A percentile compares a stretch with the other conserved stretches of the same genome.
phyloP scores from a whole-genome alignment of 805 yeast species.

The Saturnispora mendoncae region DNA sequence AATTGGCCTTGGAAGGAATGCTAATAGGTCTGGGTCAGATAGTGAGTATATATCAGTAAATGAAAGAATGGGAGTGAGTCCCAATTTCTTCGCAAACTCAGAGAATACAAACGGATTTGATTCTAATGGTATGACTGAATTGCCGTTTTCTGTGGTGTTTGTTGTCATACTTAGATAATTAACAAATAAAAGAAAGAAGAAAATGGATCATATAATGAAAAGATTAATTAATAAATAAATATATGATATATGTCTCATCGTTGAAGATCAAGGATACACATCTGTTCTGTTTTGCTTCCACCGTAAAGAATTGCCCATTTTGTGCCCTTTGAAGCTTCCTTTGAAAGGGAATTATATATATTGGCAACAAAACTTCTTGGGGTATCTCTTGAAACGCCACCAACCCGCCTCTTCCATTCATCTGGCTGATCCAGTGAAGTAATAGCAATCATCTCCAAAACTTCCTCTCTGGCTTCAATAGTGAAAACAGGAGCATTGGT shows the following conservation, averaged over 20 bases:
- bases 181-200: neutral
- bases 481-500: constrained; percentile 64
- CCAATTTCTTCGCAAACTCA: constrained; percentile 55
- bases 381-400: constrained; percentile 67
- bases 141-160: constrained; percentile 1
- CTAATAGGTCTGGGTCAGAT: constrained; percentile 72
- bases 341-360: constrained; percentile 61
- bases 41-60: constrained; percentile 81
- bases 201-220: no score
- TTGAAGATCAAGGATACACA: constrained; percentile 58
- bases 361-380: constrained; percentile 74
- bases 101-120: constrained; percentile 83
- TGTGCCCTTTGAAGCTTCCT: constrained; percentile 64
- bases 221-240: neutral
- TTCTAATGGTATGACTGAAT: constrained; percentile 74
- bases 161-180: neutral
- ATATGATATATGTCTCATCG: constrained; percentile 21
- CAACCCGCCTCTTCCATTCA: constrained; percentile 77
- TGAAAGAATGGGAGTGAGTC: constrained; percentile 48
- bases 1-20: constrained; percentile 75
- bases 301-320: constrained; percentile 72
- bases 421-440: constrained; percentile 71
- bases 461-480: constrained; percentile 77
- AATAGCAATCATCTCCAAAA: constrained; percentile 70
- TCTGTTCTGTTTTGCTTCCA: constrained; percentile 69